Evolutionary conservation across 768 basidiomycete species (phyloP).

Genomic region (Epithele typhae): DNA sequence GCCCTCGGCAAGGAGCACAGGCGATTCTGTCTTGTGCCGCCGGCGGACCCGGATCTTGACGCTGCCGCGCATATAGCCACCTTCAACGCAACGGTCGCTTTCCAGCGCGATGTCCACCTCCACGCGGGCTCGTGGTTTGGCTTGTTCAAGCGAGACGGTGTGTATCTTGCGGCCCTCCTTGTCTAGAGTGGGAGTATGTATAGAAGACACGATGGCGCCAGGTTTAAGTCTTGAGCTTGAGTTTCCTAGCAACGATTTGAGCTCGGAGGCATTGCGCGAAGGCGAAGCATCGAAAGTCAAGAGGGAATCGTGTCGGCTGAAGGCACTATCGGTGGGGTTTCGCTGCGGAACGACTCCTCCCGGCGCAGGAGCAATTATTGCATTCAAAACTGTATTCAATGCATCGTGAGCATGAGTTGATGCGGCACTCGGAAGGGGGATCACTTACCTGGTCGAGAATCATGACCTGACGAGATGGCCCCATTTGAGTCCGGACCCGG

Average conservation of each 20-base stretch:
- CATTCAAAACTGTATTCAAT: too few relatives aligned
- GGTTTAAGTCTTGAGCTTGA: constrained; percentile 50
- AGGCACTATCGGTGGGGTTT: neutral
- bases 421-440: too few relatives aligned
- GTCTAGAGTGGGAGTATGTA: constrained; percentile 3
- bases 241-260: constrained; percentile 62
- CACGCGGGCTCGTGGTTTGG: constrained; percentile 68
- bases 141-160: constrained; percentile 59
- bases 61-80: constrained; percentile 64
- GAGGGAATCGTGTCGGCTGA: constrained; percentile 41
- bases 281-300: constrained; percentile 47
- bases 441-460: too few relatives aligned
- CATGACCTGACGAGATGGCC: too few relatives aligned
- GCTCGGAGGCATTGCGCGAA: constrained; percentile 48
- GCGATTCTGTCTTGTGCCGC: constrained; percentile 48
- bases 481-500: too few relatives aligned
- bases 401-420: too few relatives aligned
- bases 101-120: constrained; percentile 80
- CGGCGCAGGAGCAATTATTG: too few relatives aligned
- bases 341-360: too few relatives aligned
- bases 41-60: constrained; percentile 63
- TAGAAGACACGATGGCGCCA: constrained; percentile 41
- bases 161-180: constrained; percentile 3
- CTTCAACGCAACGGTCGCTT: constrained; percentile 74
- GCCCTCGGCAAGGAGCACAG: constrained; percentile 64